A percentile compares a stretch with the other conserved stretches of the same genome.
Conservation (phyloP, 768 basidiomycete species). For the Mycena sanguinolenta region DNA sequence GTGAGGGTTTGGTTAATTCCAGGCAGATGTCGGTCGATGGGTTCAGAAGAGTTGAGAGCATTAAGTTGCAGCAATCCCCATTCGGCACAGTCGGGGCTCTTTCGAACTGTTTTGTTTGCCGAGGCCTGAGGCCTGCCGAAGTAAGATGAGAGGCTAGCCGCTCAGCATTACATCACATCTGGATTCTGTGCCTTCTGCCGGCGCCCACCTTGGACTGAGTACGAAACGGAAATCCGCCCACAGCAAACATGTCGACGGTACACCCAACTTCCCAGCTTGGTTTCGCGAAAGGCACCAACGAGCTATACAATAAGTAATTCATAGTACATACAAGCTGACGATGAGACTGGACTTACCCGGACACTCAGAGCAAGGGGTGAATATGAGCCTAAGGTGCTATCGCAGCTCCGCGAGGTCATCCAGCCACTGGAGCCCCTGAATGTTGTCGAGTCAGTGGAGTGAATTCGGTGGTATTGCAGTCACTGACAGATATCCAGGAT, state of each 20-base stretch:
- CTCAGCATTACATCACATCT: no score
- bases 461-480: conserved; percentile 1
- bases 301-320: conserved; percentile 63
- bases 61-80: no score
- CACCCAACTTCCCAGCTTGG: conserved; percentile 64
- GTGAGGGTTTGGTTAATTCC: conserved; percentile 24
- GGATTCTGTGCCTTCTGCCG: no score
- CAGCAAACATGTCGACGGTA: conserved; percentile 40
- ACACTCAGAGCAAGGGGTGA: conserved; percentile 67
- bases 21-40: no score
- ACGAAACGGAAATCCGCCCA: no score
- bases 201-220: no score
- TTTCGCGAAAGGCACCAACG: conserved; percentile 73
- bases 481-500: conserved; percentile 48
- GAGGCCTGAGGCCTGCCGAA: no score
- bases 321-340: not conserved
- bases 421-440: conserved; percentile 47
- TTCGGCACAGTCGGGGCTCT: no score
- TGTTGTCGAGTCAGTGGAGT: conserved; percentile 63
- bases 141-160: no score
- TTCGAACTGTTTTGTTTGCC: no score
- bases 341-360: not conserved
- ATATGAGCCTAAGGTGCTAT: conserved; percentile 63
- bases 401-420: conserved; percentile 56
- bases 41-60: no score